Base-by-base conservation (phyloP, 192 early-diverging fungal genomes). In the Umbelopsis isabellina region DNA sequence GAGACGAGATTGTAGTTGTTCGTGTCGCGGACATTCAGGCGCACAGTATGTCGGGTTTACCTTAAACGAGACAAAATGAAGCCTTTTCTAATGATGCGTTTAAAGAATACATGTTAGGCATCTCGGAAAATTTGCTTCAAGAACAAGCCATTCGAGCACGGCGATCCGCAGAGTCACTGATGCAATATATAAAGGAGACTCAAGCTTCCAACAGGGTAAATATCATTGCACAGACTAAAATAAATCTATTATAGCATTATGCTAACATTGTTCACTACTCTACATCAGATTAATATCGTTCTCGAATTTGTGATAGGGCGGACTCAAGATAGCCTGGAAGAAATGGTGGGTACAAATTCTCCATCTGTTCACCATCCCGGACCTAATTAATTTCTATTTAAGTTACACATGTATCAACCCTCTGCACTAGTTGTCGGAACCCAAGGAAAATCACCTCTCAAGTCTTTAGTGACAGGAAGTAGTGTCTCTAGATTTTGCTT, bases 371-470 rank as follows among this genome's bases (percentile, higher is more conserved):
- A 30, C 3, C 27, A 30, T 3, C 3, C 27, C 1, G 27, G 3
- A 30, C 27, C 27, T 48, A 23, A 22, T 37, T 41, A 5, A 30
- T 55, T 15, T 25, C 0, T 10, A 10, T 21, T 6, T 1, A 41
- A 83, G 82, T 75, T 83, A 44, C 67, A 77, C 23, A 84, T 84
- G 82, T 84, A 84, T 55, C 74, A 88, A 61, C 88, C 88, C 44
- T 75, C 82, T 4, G 85, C 85, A 78, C 71, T 90, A n/a, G 82
- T 90, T 53, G 86, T 90, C 66, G 89, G 89, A 49, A 87, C 87
- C 0, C 82, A 84, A 50, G 87, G 87, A 13, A 85, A 84, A 12
- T 82, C 82, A 41, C 71, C 81, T 0, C 71, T 88, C 33, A 89
- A 86, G 73, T 80, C 85, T 52, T 87, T 84, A 50, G 71, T 90